Evolutionary conservation across 106 monocot species (phyloP).

Genomic region (Iris macrosiphon): DNA sequence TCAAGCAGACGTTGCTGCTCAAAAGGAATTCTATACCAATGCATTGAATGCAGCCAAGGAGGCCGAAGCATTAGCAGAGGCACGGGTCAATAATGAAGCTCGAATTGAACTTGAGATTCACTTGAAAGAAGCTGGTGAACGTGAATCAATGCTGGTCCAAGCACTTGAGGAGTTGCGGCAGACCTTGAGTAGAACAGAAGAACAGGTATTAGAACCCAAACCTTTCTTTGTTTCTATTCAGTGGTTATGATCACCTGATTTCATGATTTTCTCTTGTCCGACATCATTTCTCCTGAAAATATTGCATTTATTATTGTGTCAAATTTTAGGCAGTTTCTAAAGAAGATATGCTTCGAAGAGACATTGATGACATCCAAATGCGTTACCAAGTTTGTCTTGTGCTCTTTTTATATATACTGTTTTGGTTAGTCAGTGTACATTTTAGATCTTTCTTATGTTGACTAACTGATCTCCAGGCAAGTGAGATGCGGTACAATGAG

Average conservation of each 20-base stretch:
- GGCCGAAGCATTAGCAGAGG: constrained; percentile 78
- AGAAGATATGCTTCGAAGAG: constrained; percentile 79
- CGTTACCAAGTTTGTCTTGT: constrained; percentile 72
- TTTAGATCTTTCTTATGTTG: background rate
- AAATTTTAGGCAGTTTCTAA: constrained; percentile 51
- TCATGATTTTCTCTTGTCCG: no score
- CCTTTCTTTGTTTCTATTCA: no score
- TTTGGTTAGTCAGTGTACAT: background rate
- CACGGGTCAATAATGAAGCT: constrained; percentile 70
- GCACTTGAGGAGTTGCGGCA: constrained; percentile 79
- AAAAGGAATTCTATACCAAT: constrained; percentile 84
- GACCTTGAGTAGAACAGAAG: constrained; percentile 70
- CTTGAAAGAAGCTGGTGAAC: constrained; percentile 71
- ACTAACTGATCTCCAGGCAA: constrained; percentile 41
- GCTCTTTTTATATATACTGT: background rate
- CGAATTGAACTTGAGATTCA: constrained; percentile 70
- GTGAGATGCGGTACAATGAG: constrained; percentile 86
- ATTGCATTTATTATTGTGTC: background rate
- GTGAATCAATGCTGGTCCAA: constrained; percentile 73
- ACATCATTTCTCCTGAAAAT: background rate
- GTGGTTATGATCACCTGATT: no score
- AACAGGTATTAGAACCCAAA: constrained; percentile 53
- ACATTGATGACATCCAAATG: constrained; percentile 81
- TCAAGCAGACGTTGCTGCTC: constrained; percentile 66
- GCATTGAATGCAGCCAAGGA: constrained; percentile 83